Base-by-base conservation (phyloP, 1,284 basidiomycete genomes). In the Ceratobasidium sp. region DNA sequence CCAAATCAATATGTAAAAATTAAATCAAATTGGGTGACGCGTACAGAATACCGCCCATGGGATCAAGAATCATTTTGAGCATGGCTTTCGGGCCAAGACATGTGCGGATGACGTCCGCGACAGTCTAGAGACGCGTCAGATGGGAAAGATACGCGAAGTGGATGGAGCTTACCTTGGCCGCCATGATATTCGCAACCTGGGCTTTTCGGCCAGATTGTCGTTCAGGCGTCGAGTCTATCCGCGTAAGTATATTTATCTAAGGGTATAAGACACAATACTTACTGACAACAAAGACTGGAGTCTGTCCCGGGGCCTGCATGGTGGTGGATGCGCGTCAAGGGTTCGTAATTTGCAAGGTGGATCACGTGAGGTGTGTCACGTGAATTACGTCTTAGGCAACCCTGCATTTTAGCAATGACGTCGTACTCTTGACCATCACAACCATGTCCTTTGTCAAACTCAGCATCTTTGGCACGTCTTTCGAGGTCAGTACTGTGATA, bases 1-100 rank as follows among this genome's bases (percentile, higher is more conserved):
- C 33, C 33, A 28, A 4, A 15, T 17, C 61, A 38, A n/a, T 65
- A 33, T 44, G 46, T 48, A 26, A 62, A 52, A 56, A 52, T 23
- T 15, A 17, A 20, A 38, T n/a, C 9, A 28, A 40, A 17, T 64
- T 62, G 33, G 26, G 44, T 66, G 44, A 82, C 13, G 89, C 94
- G 83, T 81, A 96, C 95, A 97, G 83, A 82, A 98, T 98, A 74
- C 96, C 96, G 77, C 96, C 96, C 96, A 98, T 98, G 2, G 96
- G 96, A 87, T 99, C 96, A 66, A 98, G 87, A 82, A 99, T 98
- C 97, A 99, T 99, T 89, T 99, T 99, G 80, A 99, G 89, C 97
- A 99, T 99, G 59, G 97, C 93, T 84, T 98, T 97, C 3, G 97
- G 97, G 6, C 98, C 97, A 46, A 99, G 86, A 90, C 97, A 99